Base-by-base conservation (phyloP, 257 asterid species). In the Jacaranda mimosifolia region DNA sequence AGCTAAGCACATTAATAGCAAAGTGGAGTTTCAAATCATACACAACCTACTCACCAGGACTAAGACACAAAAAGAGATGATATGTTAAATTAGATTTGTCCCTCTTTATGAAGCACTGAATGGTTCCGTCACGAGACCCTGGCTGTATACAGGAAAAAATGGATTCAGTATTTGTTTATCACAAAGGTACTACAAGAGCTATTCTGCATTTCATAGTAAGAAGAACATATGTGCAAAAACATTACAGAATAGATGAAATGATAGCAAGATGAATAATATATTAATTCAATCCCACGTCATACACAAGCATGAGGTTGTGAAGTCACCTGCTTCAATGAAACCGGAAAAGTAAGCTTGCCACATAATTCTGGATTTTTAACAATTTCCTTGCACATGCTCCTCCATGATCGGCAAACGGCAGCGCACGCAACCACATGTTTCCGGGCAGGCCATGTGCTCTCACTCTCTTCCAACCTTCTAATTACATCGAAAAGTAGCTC, bases 71-170 rank as follows among this genome's bases (percentile, higher is more conserved):
- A 85, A 84, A 94, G 39, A 94, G 97, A 85, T 89, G 98, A 86
- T 94, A 94, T 0, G 97, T 94, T 66, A 92, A 80, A 77, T 89
- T 94, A 74, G 97, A 90, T 65, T 89, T 92, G 79, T 94, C 97
- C 87, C 98, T 82, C 88, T 90, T 94, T 83, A 94, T 94, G 85
- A 94, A 94, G 90, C 98, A 94, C 67, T 94, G 98, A 32, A 94
- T 87, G 62, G 96, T 85, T 85, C 97, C 98, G 77, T 94, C 97
- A 14, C 97, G 97, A 81, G 88, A 76, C 76, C 98, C 98, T 3
- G 98, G 98, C 98, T 93, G 94, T 63, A 82, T 17, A 79, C 18
- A 67, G 32, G 18, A 73, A 83, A 81, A 76, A 78, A 48, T 17
- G 51, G 62, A 77, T 51, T 69, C 7, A 55, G 69, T 46, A 77